Evolutionary conservation across 345 rosid genomes (phyloP).

Genomic region (Orychophragmus violaceus): DNA sequence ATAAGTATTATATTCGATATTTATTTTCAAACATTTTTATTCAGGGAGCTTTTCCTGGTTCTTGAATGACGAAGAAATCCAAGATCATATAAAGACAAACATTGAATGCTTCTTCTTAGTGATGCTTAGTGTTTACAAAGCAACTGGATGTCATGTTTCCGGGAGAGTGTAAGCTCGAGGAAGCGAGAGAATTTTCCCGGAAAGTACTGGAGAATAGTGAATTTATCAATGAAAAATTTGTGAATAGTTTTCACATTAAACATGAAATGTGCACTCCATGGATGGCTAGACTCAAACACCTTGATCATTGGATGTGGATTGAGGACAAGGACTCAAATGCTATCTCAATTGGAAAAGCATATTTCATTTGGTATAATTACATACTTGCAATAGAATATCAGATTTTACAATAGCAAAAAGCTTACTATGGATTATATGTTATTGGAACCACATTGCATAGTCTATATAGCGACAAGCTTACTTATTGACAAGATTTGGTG

Average conservation of each 20-base stretch:
- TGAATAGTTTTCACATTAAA: constrained; percentile 26
- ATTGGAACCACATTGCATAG: constrained; percentile 30
- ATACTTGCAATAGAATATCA: background rate
- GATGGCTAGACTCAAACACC: constrained; percentile 51
- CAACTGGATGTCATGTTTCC: constrained; percentile 54
- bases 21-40: background rate
- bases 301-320: constrained; percentile 57
- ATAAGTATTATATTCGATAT: background rate
- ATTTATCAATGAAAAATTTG: background rate
- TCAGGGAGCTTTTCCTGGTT: constrained; percentile 58
- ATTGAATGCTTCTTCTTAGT: constrained; percentile 24
- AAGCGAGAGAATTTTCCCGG: constrained; percentile 42
- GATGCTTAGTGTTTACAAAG: constrained; percentile 46
- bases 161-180: constrained; percentile 39
- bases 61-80: constrained; percentile 30
- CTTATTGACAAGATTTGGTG: too few relatives aligned
- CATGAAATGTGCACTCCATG: constrained; percentile 47
- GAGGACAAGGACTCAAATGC: constrained; percentile 39
- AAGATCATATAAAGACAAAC: constrained; percentile 25
- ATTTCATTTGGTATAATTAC: constrained; percentile 36
- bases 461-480: constrained; percentile 25
- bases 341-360: constrained; percentile 47
- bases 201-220: constrained; percentile 35
- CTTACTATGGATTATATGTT: background rate
- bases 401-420: background rate